phyloP scores from a whole-genome alignment of 2,329 filamentous ascomycete genomes.

The Sordariomycetes sp. region DNA sequence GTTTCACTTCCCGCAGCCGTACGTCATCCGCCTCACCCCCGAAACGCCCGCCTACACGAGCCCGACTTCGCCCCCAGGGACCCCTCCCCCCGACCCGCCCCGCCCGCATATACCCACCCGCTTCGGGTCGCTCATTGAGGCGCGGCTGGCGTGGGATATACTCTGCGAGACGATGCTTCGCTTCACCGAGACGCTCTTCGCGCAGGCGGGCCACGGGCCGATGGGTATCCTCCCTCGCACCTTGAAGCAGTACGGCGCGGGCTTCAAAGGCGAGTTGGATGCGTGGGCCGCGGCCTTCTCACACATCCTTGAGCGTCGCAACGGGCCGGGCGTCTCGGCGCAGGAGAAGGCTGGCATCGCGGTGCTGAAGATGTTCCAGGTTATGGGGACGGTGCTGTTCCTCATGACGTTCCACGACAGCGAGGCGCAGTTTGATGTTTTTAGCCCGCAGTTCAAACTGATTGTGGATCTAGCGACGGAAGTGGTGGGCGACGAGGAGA shows the following conservation, averaged over 20 bases:
- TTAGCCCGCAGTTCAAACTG: conserved; percentile 33
- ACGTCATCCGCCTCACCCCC: conserved; percentile 37
- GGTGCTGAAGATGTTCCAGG: conserved; percentile 48
- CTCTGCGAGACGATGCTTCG: conserved; percentile 42
- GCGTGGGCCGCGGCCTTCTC: conserved; percentile 44
- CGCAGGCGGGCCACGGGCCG: conserved; percentile 29
- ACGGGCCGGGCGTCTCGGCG: conserved; percentile 30
- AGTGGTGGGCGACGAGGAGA: conserved; percentile 44
- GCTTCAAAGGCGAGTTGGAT: conserved; percentile 35
- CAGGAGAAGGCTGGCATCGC: conserved; percentile 47
- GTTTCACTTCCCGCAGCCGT: conserved; percentile 51
- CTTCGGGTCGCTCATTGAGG: conserved; percentile 23
- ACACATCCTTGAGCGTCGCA: conserved; percentile 35
- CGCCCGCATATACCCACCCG: not conserved
- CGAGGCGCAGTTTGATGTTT: conserved; percentile 45
- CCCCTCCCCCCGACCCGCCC: conserved; percentile 17
- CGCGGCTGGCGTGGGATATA: conserved; percentile 40
- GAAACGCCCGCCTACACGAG: not conserved
- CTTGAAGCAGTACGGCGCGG: conserved; percentile 30
- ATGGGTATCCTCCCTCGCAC: conserved; percentile 37
- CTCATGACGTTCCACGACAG: conserved; percentile 46
- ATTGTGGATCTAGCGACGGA: conserved; percentile 46
- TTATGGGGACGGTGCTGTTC: conserved; percentile 43
- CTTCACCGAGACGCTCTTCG: conserved; percentile 42
- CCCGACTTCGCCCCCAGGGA: conserved; percentile 24